Evolutionary conservation across 2,329 filamentous ascomycete species (phyloP).

Genomic region (Penicillium brasilianum): DNA sequence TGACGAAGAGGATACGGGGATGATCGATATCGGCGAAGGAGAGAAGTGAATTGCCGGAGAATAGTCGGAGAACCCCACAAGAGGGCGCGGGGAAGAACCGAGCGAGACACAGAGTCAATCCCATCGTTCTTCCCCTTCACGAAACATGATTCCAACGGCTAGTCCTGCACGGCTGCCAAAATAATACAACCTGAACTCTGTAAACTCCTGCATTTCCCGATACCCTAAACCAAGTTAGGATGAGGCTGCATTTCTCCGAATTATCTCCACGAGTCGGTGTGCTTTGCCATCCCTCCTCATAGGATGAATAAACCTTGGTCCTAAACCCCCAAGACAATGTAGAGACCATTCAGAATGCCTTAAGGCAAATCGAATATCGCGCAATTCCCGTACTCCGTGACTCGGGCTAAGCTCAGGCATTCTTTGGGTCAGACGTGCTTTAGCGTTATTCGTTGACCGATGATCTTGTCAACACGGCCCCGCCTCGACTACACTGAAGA

Average conservation of each 20-base stretch:
- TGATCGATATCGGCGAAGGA: slow-evolving; percentile 39
- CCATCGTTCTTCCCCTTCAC: neutral
- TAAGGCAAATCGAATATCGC: neutral
- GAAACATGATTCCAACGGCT: neutral
- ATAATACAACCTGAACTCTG: neutral
- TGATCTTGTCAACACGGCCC: neutral
- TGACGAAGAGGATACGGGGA: slow-evolving; percentile 41
- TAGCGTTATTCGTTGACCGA: neutral
- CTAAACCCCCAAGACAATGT: neutral
- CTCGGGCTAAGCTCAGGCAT: neutral
- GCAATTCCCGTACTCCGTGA: neutral
- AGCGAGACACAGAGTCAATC: neutral
- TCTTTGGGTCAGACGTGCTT: neutral
- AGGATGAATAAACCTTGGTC: neutral
- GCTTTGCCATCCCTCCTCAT: neutral
- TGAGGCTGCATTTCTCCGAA: slow-evolving; percentile 4
- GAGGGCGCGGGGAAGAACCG: neutral
- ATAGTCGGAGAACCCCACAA: slow-evolving; percentile 12
- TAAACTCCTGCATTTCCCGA: slow-evolving; percentile 1
- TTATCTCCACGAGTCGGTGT: neutral
- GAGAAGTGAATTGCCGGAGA: slow-evolving; percentile 33
- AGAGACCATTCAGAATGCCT: neutral
- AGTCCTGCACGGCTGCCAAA: neutral
- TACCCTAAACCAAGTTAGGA: neutral
- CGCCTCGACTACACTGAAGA: neutral